Base-by-base conservation (phyloP, 192 early-diverging fungal species). In the Phlyctochytrium arcticum region DNA sequence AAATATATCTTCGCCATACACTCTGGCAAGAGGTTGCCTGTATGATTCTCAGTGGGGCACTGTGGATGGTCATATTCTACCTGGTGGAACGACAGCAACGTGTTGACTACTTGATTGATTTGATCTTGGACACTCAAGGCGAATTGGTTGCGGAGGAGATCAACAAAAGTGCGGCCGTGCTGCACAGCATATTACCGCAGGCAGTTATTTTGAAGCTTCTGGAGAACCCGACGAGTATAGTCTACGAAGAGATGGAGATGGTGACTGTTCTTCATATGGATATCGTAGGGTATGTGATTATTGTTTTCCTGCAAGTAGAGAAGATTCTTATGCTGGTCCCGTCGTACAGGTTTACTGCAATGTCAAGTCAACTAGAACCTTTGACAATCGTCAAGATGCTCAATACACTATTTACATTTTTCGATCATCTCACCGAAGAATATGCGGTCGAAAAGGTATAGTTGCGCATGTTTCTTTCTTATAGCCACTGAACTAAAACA, bases 191-290 rank as follows among this genome's bases (percentile, higher is more conserved):
- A 39, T 51, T 80, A 29, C 79, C 79, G n/a, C 66, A 80, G 36
- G 47, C 69, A 6, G 73, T 80, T 26, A 77, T 72, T 36, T 30
- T 70, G 31, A 68, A 70, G 39, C 57, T 80, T 9, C 59, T 80
- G 23, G 66, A 31, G 32, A 69, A 80, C 36, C 74, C 72, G 27
- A 61, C 48, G 6, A 56, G 60, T 9, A 74, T 80, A 56, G 75
- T 76, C 31, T 80, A 70, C 36, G 79, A 77, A 36, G 75, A 80
- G 37, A 54, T 80, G 42, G 23, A 63, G 9, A 62, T 68, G 39
- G 55, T 70, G 10, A 75, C 75, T 1, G 72, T 80, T 36, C 65
- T 80, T 19, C 75, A 77, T 63, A 80, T 80, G 79, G 79, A 80
- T 63, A 75, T 80, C 57, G 79, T 72, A 1, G 75, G 79, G 74